Evolutionary conservation across 73 alveolate genomes (phyloP).

Genomic region (Tetrahymena malaccensis): DNA sequence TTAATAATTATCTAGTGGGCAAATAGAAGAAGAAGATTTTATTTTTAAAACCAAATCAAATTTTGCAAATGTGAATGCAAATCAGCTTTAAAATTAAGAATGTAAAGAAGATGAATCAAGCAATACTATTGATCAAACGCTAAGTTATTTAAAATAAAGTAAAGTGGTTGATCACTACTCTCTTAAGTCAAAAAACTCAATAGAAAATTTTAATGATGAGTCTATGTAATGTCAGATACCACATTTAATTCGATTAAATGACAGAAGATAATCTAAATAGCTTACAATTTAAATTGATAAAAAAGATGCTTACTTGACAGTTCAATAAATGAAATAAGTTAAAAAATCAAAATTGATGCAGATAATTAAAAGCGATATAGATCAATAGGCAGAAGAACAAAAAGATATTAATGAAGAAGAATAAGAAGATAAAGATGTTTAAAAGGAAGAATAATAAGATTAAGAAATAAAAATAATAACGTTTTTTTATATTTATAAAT

Average conservation of each 20-base stretch:
- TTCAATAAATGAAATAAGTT: neutral
- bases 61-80: neutral
- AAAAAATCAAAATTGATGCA: neutral
- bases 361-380: neutral
- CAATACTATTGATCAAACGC: neutral
- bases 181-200: neutral
- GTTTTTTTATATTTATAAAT: neutral
- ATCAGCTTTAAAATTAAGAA: no score
- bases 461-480: neutral
- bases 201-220: neutral
- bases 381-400: neutral
- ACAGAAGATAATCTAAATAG: neutral
- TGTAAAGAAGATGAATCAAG: neutral
- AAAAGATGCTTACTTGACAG: neutral
- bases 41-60: neutral
- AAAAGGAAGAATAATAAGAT: neutral
- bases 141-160: neutral
- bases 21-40: neutral
- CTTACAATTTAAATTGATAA: neutral
- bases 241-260: neutral
- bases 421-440: neutral
- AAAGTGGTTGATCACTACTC: neutral
- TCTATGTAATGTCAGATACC: neutral
- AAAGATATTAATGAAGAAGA: neutral
- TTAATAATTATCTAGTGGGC: neutral